Conservation (phyloP, 2,329 filamentous ascomycete genomes). For the Microcyclosporella mali region DNA sequence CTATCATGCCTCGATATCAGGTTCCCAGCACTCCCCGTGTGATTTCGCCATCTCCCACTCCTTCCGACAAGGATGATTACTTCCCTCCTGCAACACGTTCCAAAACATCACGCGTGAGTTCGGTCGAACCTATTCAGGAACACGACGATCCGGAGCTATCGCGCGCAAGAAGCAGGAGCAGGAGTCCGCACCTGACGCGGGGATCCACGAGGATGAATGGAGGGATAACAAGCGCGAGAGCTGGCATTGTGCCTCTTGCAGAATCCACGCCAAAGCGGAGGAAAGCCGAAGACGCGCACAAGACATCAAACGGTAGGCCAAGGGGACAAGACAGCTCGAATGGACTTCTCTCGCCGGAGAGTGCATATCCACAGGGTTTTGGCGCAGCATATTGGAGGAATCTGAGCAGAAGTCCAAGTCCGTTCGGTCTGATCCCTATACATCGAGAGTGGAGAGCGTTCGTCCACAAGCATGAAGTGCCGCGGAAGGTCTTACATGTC, state of each 20-base stretch:
- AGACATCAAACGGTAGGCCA: constrained; percentile 16
- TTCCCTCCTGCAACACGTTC: constrained; percentile 73
- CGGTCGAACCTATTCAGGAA: constrained; percentile 58
- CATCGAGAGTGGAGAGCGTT: constrained; percentile 87
- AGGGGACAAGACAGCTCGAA: constrained; percentile 19
- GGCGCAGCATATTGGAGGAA: constrained; percentile 75
- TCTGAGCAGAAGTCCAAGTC: constrained; percentile 85
- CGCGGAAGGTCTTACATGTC: constrained; percentile 85
- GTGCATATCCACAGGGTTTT: constrained; percentile 47
- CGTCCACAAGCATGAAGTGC: constrained; percentile 91
- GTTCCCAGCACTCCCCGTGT: constrained; percentile 78
- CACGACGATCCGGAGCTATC: constrained; percentile 45
- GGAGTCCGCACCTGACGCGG: constrained; percentile 55
- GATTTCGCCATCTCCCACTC: constrained; percentile 80
- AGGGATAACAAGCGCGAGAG: constrained; percentile 16
- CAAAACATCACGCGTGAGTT: constrained; percentile 57
- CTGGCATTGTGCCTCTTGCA: constrained; percentile 6
- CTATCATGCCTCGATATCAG: constrained; percentile 40
- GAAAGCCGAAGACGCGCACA: constrained; percentile 27
- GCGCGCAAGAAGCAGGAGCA: constrained; percentile 63
- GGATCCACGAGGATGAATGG: constrained; percentile 20
- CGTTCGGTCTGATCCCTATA: constrained; percentile 88
- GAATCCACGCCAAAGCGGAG: constrained; percentile 21
- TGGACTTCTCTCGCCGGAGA: constrained; percentile 27
- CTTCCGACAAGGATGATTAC: constrained; percentile 59